A percentile compares a stretch with the other conserved stretches of the same genome.
Conservation (phyloP, 352 stramenopile genomes). For the Pythium dissotocum region DNA sequence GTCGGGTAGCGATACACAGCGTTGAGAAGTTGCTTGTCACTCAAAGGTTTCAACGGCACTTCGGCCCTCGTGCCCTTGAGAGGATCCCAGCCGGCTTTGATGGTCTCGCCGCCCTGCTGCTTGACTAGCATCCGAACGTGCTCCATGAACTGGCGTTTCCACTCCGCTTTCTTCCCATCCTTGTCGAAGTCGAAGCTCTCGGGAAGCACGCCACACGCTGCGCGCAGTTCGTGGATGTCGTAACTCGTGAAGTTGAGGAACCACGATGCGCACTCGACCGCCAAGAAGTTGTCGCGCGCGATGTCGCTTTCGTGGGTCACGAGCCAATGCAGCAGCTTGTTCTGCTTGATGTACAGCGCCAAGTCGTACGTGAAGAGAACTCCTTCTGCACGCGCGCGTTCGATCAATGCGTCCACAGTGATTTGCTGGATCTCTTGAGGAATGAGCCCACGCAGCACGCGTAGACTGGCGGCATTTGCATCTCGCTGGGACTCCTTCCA, state of each 20-base stretch:
- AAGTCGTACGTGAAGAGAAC: conserved; percentile 78
- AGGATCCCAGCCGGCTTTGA: conserved; percentile 69
- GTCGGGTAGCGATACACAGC: conserved; percentile 68
- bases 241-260: conserved; percentile 71
- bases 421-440: conserved; percentile 60
- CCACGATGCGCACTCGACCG: conserved; percentile 51
- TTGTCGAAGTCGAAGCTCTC: conserved; percentile 75
- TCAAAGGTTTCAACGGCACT: conserved; percentile 60
- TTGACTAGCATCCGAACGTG: conserved; percentile 54
- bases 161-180: conserved; percentile 63
- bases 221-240: conserved; percentile 70
- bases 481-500: conserved; percentile 46
- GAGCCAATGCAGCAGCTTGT: conserved; percentile 76
- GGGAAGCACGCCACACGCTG: conserved; percentile 49
- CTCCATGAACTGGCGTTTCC: conserved; percentile 63
- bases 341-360: conserved; percentile 77
- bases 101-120: conserved; percentile 57
- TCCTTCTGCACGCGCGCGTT: conserved; percentile 27
- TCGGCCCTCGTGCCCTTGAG: conserved; percentile 39
- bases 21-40: conserved; percentile 61
- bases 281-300: conserved; percentile 67
- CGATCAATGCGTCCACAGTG: conserved; percentile 55
- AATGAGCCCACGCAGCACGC: conserved; percentile 49
- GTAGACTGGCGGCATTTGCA: conserved; percentile 42
- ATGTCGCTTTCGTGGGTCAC: conserved; percentile 75